Conservation (phyloP, 1,139 yeast genomes). For the Torulaspora pretoriensis region DNA sequence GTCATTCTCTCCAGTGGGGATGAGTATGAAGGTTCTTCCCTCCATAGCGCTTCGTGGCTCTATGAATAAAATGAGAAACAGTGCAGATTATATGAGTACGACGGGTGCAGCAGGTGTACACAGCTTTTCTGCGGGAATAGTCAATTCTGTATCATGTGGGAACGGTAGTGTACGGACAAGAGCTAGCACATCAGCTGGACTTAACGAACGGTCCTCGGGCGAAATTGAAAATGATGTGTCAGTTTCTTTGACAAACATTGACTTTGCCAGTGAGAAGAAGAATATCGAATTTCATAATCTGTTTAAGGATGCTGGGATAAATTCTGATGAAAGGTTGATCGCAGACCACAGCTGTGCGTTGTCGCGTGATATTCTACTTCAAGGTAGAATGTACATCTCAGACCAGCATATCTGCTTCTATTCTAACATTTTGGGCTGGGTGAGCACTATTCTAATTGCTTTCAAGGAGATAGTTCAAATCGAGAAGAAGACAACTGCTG, state of each 20-base stretch:
- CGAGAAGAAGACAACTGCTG: conserved; percentile 70
- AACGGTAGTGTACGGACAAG: conserved; percentile 14
- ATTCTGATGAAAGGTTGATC: conserved; percentile 50
- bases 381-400: conserved; percentile 64
- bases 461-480: conserved; percentile 65
- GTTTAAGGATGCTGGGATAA: conserved; percentile 49
- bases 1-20: conserved; percentile 31
- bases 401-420: conserved; percentile 61
- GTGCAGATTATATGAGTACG: conserved; percentile 11
- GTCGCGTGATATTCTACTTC: conserved; percentile 64
- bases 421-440: conserved; percentile 71
- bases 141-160: conserved; percentile 2
- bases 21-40: conserved; percentile 31
- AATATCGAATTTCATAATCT: conserved; percentile 60
- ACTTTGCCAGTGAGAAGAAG: conserved; percentile 42
- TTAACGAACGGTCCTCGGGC: conserved; percentile 15
- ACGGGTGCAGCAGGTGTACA: conserved; percentile 7
- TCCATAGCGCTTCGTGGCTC: conserved; percentile 25
- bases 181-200: conserved; percentile 18
- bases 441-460: conserved; percentile 62
- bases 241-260: conserved; percentile 30
- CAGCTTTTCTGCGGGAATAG: conserved; percentile 3
- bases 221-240: conserved; percentile 18
- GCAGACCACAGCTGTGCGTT: conserved; percentile 71
- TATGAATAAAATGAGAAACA: conserved; percentile 20